Evolutionary conservation across 768 basidiomycete genomes (phyloP).

Genomic region (Termitomyces sp.): DNA sequence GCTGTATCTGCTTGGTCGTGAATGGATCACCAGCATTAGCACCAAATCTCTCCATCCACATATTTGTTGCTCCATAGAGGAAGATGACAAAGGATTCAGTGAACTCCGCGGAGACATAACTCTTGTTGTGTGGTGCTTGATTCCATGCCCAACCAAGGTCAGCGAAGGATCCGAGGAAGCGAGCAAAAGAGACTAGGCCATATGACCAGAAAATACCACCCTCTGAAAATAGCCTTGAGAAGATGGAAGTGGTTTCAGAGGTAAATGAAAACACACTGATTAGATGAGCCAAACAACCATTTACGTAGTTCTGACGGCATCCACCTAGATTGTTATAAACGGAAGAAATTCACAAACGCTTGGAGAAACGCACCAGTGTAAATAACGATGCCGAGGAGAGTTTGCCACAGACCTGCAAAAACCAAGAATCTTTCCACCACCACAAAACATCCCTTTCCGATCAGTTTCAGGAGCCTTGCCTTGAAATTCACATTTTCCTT

Average conservation of each 20-base stretch:
- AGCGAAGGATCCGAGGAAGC: slow-evolving; percentile 88
- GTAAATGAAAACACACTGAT: slow-evolving; percentile 61
- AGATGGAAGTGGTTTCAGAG: neutral
- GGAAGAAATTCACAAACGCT: neutral
- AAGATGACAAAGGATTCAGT: slow-evolving; percentile 81
- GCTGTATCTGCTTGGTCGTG: slow-evolving; percentile 89
- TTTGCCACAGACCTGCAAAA: slow-evolving; percentile 61
- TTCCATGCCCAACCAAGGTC: slow-evolving; percentile 98
- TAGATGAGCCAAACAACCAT: slow-evolving; percentile 84
- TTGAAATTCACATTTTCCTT: slow-evolving; percentile 17
- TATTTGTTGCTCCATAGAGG: slow-evolving; percentile 84
- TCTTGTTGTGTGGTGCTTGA: slow-evolving; percentile 42
- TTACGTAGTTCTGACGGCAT: slow-evolving; percentile 72
- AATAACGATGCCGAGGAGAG: slow-evolving; percentile 66
- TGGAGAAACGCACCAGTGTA: slow-evolving; percentile 55
- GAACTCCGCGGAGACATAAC: slow-evolving; percentile 63
- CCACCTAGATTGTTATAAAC: slow-evolving; percentile 40
- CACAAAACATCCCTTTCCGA: slow-evolving; percentile 45
- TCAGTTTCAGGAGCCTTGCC: slow-evolving; percentile 26
- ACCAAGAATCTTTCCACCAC: slow-evolving; percentile 61
- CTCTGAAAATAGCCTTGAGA: slow-evolving; percentile 39
- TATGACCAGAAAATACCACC: slow-evolving; percentile 92
- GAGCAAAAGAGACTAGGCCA: slow-evolving; percentile 83
- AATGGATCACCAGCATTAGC: slow-evolving; percentile 75
- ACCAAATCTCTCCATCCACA: slow-evolving; percentile 97